Percentiles rank a stretch among this genome's conserved stretches.
Evolutionary conservation across 805 yeast species (phyloP).

Genomic region (Lachancea nothofagi): DNA sequence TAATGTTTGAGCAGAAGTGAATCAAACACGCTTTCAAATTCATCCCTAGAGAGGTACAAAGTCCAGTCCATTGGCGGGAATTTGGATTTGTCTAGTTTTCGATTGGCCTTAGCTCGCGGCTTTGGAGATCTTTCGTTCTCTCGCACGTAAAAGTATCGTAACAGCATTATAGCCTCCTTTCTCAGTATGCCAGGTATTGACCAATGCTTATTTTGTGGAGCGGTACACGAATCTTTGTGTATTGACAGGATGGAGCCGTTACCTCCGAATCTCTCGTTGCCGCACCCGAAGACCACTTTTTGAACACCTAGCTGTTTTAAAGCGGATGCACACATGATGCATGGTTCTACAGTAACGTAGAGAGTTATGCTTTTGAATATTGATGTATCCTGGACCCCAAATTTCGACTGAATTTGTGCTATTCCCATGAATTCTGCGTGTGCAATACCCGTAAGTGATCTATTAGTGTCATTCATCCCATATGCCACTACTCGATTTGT

Average conservation of each 20-base stretch:
- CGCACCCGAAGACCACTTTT: constrained; percentile 83
- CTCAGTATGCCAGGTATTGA: constrained; percentile 75
- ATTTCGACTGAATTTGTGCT: constrained; percentile 40
- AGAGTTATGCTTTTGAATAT: constrained; percentile 55
- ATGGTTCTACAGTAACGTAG: constrained; percentile 96
- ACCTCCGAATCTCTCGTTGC: constrained; percentile 94
- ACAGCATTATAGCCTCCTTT: constrained; percentile 74
- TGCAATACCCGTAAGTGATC: constrained; percentile 76
- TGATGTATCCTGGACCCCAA: constrained; percentile 18
- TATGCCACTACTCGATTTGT: constrained; percentile 51
- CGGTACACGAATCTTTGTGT: constrained; percentile 39
- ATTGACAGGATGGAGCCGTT: constrained; percentile 79
- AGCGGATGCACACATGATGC: constrained; percentile 96
- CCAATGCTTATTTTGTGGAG: constrained; percentile 34
- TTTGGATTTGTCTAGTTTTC: constrained; percentile 48
- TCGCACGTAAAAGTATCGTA: constrained; percentile 77
- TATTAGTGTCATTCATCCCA: constrained; percentile 84
- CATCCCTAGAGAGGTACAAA: constrained; percentile 44
- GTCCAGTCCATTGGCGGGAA: constrained; percentile 59
- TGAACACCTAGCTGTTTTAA: constrained; percentile 72
- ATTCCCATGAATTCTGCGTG: constrained; percentile 93
- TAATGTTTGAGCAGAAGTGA: constrained; percentile 12
- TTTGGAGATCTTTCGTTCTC: constrained; percentile 84
- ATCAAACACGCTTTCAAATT: constrained; percentile 38
- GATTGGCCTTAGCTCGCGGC: constrained; percentile 68